Evolutionary conservation across 441 rosid genomes (phyloP), one percentile per base, ranked within the genome.

Genomic region (Codiaeum variegatum): DNA sequence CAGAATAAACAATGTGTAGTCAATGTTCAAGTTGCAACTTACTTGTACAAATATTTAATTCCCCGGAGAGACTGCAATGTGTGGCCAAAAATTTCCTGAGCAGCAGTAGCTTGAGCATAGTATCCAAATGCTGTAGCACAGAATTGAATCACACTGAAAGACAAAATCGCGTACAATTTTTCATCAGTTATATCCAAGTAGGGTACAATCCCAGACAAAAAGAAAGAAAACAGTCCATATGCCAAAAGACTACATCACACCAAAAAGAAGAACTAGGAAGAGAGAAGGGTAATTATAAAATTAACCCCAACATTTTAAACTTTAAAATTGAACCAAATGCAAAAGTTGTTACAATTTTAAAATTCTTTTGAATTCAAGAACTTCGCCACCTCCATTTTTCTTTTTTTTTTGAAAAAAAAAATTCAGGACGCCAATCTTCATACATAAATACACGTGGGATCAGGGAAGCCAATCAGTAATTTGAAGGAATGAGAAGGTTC

Each of bases 101-200:
- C 98, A 69, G 99, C 97, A 3, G 98, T 96, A 73, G 98, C 99
- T 88, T 90, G 99, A 54, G 99, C 99, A 72, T 96, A 96, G 79
- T 93, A 96, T 79, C 93, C 99, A 76, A 96, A 96, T 51, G 99
- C 98, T 10, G 98, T 91, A 66, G 99, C 78, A 54, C 98, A 96
- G 78, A 96, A 96, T 47, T 96, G 99, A 78, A 96, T 96, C 75
- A 96, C 98, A 82, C 99, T 96, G 94, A 73, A 84, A 79, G 63
- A 70, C 77, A 69, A 59, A 64, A 56, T 21, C 67, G 34, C 54
- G 31, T 18, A 13, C 58, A 23, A 9, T 15, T 60, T 62, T 16
- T 21, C 19, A 12, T 68, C 46, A 69, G 42, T 40, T 3, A 40
- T n/a, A 40, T 64, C 19, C 46, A 24, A 28, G 24, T 18, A 6